These are phyloP conservation scores for Sporopachydermia cereana DNA, from an alignment of 1,139 yeast species.

Conservation along the genomic window DNA sequence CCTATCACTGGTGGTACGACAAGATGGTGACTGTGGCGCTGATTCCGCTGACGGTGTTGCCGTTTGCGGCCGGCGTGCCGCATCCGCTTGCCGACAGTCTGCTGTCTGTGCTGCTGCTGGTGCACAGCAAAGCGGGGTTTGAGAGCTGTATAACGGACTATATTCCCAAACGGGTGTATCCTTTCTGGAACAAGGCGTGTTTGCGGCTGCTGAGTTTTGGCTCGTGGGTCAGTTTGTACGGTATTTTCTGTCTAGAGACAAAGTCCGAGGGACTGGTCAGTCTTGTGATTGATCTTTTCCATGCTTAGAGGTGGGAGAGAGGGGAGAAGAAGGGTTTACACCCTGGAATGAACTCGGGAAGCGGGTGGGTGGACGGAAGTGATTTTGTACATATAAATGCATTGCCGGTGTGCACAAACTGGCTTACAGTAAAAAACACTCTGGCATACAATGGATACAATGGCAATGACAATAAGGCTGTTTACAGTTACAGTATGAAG, in stretches of 20 bases:
- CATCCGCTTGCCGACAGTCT: constrained; percentile 43
- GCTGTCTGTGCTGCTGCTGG: constrained; percentile 42
- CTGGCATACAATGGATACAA: too few species aligned
- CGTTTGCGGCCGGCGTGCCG: constrained; percentile 45
- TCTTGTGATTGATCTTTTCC: neutral
- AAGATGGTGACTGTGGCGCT: constrained; percentile 44
- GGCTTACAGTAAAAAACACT: too few species aligned
- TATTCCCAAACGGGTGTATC: constrained; percentile 58
- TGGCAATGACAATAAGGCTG: too few species aligned
- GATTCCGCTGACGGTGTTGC: constrained; percentile 53
- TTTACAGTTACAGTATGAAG: too few species aligned
- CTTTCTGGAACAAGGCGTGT: constrained; percentile 2
- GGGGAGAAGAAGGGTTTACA: too few species aligned
- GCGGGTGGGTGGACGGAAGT: too few species aligned
- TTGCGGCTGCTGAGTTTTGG: neutral
- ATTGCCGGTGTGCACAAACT: constrained; percentile 2
- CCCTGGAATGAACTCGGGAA: too few species aligned
- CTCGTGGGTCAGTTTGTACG: constrained; percentile 4
- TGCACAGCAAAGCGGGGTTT: constrained; percentile 62
- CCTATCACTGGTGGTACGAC: constrained; percentile 66
- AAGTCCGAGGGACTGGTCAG: neutral
- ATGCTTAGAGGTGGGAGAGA: too few species aligned
- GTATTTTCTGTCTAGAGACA: constrained; percentile 1
- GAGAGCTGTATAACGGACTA: constrained; percentile 73
- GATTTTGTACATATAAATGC: too few species aligned